Evolutionary conservation across 23 red algal species (phyloP).

Genomic region (Gracilaria caudata): DNA sequence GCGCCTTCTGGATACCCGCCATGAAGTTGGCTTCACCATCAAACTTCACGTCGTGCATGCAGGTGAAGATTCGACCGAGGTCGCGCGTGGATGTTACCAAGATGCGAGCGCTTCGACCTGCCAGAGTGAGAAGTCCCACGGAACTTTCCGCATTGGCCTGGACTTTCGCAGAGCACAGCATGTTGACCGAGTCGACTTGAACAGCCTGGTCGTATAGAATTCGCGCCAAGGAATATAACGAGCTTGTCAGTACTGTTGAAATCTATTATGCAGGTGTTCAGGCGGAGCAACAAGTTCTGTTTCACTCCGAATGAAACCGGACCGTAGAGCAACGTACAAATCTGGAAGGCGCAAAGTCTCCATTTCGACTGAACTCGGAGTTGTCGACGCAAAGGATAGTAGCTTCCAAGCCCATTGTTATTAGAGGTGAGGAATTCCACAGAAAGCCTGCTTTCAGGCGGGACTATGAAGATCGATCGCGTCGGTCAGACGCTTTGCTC

Average conservation of each 20-base stretch:
- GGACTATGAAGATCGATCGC: background rate
- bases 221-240: background rate
- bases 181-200: conserved; percentile 91
- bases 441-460: background rate
- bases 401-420: conserved; percentile 90
- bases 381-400: conserved; percentile 99
- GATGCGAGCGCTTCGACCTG: conserved; percentile 76
- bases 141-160: conserved; percentile 88
- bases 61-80: conserved; percentile 82
- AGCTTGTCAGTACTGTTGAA: background rate
- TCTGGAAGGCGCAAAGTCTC: conserved; percentile 90
- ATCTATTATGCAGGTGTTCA: background rate
- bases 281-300: background rate
- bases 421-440: background rate
- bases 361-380: conserved; percentile 98
- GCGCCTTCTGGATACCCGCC: conserved; percentile 87
- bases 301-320: background rate
- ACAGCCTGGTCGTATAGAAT: conserved; percentile 56
- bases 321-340: conserved; percentile 65
- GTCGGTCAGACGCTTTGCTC: background rate
- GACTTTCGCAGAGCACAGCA: conserved; percentile 89
- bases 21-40: conserved; percentile 71
- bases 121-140: conserved; percentile 90
- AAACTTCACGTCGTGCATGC: conserved; percentile 76
- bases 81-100: conserved; percentile 93